phyloP scores from a whole-genome alignment of 2,329 filamentous ascomycete genomes.

The Penicillium griseofulvum region DNA sequence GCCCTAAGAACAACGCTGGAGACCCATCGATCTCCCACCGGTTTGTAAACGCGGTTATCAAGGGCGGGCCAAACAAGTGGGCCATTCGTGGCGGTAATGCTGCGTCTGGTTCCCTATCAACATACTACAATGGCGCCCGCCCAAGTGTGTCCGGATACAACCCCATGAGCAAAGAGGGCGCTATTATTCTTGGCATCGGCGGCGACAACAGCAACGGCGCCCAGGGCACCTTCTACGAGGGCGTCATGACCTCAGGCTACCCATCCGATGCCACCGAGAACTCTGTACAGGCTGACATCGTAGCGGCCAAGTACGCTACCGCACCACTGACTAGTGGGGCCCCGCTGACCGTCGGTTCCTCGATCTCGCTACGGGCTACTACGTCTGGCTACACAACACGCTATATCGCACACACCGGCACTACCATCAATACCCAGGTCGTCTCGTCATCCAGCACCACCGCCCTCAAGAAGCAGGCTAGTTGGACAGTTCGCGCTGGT shows the following conservation, averaged over 20 bases:
- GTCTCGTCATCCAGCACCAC: slow-evolving; percentile 53
- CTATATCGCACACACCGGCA: slow-evolving; percentile 55
- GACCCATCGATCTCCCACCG: slow-evolving; percentile 55
- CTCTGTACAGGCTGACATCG: slow-evolving; percentile 59
- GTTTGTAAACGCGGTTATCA: slow-evolving; percentile 58
- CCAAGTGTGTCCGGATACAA: slow-evolving; percentile 57
- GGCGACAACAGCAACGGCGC: slow-evolving; percentile 61
- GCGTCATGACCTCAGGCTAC: slow-evolving; percentile 62
- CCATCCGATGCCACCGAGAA: slow-evolving; percentile 60
- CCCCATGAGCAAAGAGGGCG: slow-evolving; percentile 63
- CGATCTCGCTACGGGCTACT: slow-evolving; percentile 56
- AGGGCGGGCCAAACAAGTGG: slow-evolving; percentile 58
- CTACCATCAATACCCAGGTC: slow-evolving; percentile 55
- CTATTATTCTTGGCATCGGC: slow-evolving; percentile 68
- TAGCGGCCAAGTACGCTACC: slow-evolving; percentile 55
- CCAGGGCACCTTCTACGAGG: slow-evolving; percentile 65
- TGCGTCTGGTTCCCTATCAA: slow-evolving; percentile 54
- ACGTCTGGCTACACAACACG: slow-evolving; percentile 54
- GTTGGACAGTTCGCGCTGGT: slow-evolving; percentile 55
- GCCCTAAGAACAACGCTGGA: slow-evolving; percentile 47
- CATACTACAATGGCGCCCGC: slow-evolving; percentile 58
- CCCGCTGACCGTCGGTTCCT: slow-evolving; percentile 49
- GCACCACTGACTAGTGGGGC: slow-evolving; percentile 50
- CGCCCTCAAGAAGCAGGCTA: slow-evolving; percentile 52
- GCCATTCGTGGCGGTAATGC: slow-evolving; percentile 60